Evolutionary conservation across 2,329 filamentous ascomycete genomes (phyloP).

Genomic region (Ceratocystis huliohia): DNA sequence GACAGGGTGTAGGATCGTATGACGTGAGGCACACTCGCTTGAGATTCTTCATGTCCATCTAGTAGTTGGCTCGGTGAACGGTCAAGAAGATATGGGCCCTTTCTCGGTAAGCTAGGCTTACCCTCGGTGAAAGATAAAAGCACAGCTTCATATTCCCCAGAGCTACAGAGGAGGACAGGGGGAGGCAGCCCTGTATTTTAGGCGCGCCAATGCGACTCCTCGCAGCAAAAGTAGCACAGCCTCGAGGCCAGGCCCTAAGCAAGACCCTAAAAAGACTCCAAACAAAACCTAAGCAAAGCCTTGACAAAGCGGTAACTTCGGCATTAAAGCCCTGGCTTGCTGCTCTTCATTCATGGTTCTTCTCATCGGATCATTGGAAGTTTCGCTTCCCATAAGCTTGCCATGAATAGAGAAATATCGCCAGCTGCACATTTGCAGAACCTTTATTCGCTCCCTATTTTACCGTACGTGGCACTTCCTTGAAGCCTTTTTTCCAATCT

Average conservation of each 20-base stretch:
- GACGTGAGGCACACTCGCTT: background rate
- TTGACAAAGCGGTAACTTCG: background rate
- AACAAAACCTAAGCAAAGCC: no score
- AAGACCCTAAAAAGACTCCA: no score
- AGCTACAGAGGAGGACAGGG: background rate
- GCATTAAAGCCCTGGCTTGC: background rate
- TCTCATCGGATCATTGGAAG: background rate
- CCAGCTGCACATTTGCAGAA: background rate
- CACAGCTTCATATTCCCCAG: background rate
- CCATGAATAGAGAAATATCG: background rate
- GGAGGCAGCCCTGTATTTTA: background rate
- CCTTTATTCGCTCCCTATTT: background rate
- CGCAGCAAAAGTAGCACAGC: background rate
- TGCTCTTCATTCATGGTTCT: background rate
- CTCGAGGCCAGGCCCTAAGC: background rate
- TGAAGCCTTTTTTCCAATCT: background rate
- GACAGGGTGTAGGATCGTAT: background rate
- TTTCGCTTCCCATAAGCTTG: background rate
- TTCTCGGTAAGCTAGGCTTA: background rate
- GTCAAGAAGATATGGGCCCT: background rate
- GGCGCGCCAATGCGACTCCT: background rate
- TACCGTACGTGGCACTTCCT: background rate
- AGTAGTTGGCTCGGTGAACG: background rate
- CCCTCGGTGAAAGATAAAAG: background rate
- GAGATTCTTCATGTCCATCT: background rate